These are phyloP conservation scores for Monilinia fructigena DNA, from an alignment of 2,329 filamentous ascomycete species.

Conservation along the genomic window DNA sequence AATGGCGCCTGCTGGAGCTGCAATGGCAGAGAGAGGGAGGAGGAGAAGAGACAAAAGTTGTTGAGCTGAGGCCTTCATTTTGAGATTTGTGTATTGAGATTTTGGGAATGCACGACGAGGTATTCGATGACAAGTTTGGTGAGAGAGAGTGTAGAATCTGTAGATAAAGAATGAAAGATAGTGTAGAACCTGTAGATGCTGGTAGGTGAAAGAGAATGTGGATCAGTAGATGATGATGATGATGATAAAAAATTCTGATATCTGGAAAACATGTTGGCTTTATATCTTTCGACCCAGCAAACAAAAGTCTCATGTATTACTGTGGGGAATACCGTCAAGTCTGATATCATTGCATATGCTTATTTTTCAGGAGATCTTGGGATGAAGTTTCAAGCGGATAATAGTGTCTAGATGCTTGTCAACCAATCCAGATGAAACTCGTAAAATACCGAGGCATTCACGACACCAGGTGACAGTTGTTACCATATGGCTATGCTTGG, in stretches of 20 bases:
- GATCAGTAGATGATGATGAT: neutral
- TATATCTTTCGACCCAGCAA: slow-evolving; percentile 3
- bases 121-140: neutral
- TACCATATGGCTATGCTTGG: neutral
- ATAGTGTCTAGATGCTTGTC: slow-evolving; percentile 1
- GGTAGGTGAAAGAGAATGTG: neutral
- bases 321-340: neutral
- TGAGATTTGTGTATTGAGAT: neutral
- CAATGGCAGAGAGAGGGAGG: slow-evolving; percentile 8
- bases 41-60: slow-evolving; percentile 16
- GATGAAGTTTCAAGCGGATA: slow-evolving; percentile 9
- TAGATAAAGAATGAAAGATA: neutral
- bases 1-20: slow-evolving; percentile 8
- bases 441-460: neutral
- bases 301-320: neutral
- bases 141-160: neutral
- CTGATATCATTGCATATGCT: neutral
- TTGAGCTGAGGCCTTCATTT: slow-evolving; percentile 17
- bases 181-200: neutral
- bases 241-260: neutral
- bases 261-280: slow-evolving; percentile 1
- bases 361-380: slow-evolving; percentile 5
- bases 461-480: neutral
- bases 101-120: neutral
- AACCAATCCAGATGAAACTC: neutral